phyloP scores from a whole-genome alignment of 2,329 filamentous ascomycete species.

The Trichoderma sp. region DNA sequence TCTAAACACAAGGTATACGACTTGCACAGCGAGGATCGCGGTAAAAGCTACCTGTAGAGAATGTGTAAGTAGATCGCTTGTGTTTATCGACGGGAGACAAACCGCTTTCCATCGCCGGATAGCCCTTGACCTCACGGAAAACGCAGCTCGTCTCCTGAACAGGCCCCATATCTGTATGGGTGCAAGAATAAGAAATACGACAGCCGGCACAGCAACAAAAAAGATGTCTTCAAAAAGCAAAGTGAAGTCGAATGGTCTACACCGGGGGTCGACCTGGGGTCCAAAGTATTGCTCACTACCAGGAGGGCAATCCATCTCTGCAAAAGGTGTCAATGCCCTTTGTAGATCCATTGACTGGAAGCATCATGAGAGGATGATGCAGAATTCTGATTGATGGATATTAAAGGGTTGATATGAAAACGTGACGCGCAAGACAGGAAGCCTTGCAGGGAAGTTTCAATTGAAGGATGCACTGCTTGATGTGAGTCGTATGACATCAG shows the following conservation, averaged over 20 bases:
- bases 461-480: neutral
- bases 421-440: neutral
- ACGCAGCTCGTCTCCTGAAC: conserved; percentile 18
- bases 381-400: neutral
- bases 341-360: neutral
- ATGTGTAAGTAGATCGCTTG: neutral
- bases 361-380: neutral
- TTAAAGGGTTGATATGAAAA: neutral
- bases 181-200: conserved; percentile 24
- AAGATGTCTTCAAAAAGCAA: conserved; percentile 31
- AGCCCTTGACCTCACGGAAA: neutral
- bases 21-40: conserved; percentile 21
- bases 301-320: conserved; percentile 4
- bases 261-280: conserved; percentile 25
- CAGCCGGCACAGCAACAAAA: conserved; percentile 25
- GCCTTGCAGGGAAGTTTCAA: neutral
- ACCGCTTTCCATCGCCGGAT: conserved; percentile 10
- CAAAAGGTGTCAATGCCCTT: neutral
- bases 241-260: conserved; percentile 32
- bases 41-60: conserved; percentile 16
- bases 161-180: conserved; percentile 5
- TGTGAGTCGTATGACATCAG: neutral
- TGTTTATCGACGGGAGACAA: neutral
- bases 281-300: conserved; percentile 25
- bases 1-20: conserved; percentile 24